These are phyloP conservation scores for Thalassiosira hispida DNA, from an alignment of 352 stramenopile species.

Conservation along the genomic window DNA sequence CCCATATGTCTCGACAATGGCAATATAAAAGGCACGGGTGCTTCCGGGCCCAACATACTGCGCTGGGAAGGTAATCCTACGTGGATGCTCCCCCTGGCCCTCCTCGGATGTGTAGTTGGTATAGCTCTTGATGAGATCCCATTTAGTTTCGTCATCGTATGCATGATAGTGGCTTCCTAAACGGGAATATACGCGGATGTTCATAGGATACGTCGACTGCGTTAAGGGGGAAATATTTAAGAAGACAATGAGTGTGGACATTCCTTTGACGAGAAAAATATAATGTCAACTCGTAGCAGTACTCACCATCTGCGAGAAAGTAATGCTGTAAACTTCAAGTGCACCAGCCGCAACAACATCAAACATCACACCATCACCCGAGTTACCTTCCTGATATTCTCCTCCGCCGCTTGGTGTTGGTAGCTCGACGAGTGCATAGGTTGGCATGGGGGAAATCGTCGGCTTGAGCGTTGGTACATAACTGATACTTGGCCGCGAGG, in stretches of 20 bases:
- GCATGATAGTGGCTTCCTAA: slow-evolving; percentile 32
- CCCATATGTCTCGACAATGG: slow-evolving; percentile 48
- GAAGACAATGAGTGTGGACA: background rate
- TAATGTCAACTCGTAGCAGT: slow-evolving; percentile 1
- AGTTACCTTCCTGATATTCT: slow-evolving; percentile 11
- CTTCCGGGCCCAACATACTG: slow-evolving; percentile 3
- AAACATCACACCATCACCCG: slow-evolving; percentile 43
- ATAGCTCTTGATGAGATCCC: slow-evolving; percentile 33
- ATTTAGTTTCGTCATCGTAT: slow-evolving; percentile 45
- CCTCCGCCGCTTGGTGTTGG: background rate
- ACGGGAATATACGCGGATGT: slow-evolving; percentile 37
- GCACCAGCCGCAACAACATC: slow-evolving; percentile 22
- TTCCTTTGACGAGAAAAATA: background rate
- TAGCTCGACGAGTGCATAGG: background rate
- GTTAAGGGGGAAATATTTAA: background rate
- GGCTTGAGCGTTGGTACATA: slow-evolving; percentile 6
- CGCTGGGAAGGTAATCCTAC: slow-evolving; percentile 29
- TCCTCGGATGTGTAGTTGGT: slow-evolving; percentile 25
- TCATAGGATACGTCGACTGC: slow-evolving; percentile 29
- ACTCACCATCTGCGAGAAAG: slow-evolving; percentile 29
- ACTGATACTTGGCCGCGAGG: background rate
- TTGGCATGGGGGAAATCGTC: background rate
- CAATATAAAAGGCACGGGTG: slow-evolving; percentile 48
- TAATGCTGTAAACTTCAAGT: slow-evolving; percentile 34
- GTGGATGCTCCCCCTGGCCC: background rate